Conservation (phyloP, 2,329 filamentous ascomycete species). For the Colletotrichum chlorophyti region DNA sequence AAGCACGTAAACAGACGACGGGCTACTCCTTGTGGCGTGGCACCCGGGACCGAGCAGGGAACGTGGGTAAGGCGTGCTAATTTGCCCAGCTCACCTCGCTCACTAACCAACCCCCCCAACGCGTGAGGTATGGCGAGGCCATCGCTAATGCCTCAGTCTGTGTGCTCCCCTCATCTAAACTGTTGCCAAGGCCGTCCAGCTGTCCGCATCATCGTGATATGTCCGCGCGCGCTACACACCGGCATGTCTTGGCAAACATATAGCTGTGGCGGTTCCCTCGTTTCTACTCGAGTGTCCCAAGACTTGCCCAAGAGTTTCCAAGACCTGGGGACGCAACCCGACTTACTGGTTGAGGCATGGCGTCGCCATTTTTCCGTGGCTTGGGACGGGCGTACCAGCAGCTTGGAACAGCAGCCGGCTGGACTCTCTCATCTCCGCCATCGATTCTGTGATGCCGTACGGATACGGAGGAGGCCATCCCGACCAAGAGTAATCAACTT, state of each 20-base stretch:
- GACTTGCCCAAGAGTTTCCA: background rate
- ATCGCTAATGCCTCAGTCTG: no score
- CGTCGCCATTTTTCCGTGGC: background rate
- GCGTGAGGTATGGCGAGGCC: no score
- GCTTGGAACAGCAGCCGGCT: constrained; percentile 1
- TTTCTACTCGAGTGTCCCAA: constrained; percentile 4
- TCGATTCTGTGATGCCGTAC: background rate
- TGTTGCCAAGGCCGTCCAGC: background rate
- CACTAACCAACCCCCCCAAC: no score
- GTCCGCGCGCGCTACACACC: no score
- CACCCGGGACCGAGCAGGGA: no score
- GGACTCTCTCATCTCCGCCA: background rate
- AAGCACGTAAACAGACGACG: no score
- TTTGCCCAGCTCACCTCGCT: no score
- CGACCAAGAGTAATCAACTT: background rate
- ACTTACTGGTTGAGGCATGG: background rate
- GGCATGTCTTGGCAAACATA: constrained; percentile 5
- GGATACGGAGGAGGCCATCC: no score
- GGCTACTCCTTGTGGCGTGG: no score
- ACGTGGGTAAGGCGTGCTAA: no score
- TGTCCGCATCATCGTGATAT: no score
- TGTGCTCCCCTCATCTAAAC: background rate
- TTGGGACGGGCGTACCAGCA: constrained; percentile 13
- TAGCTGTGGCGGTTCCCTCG: constrained; percentile 3
- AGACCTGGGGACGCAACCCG: background rate